phyloP scores from a whole-genome alignment of 2,329 filamentous ascomycete species.

The Coniella vitis region DNA sequence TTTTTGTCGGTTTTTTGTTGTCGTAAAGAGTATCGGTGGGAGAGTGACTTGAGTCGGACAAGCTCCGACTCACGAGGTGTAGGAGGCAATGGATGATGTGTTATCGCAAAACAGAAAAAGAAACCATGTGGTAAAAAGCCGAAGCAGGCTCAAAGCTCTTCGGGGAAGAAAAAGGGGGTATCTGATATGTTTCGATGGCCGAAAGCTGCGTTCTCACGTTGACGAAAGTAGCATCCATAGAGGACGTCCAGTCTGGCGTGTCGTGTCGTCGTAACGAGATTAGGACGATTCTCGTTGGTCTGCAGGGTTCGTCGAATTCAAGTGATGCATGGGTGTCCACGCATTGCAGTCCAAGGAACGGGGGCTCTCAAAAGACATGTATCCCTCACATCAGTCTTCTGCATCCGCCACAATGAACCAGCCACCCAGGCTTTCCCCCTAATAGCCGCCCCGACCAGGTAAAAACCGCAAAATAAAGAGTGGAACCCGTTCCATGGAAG shows the following conservation, averaged over 20 bases:
- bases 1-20: too few species aligned
- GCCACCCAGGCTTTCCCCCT: slow-evolving; percentile 1
- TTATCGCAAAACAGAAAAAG: slow-evolving; percentile 6
- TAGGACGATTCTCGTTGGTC: slow-evolving; percentile 18
- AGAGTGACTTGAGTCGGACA: slow-evolving; percentile 10
- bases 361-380: slow-evolving; percentile 1
- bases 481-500: slow-evolving; percentile 28
- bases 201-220: slow-evolving; percentile 10
- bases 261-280: slow-evolving; percentile 18
- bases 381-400: slow-evolving; percentile 16
- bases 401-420: slow-evolving; percentile 11
- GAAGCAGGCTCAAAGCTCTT: slow-evolving; percentile 6
- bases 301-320: slow-evolving; percentile 11
- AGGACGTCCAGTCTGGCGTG: slow-evolving; percentile 9
- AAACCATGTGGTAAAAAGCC: slow-evolving; percentile 1
- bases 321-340: slow-evolving; percentile 11
- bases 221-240: slow-evolving; percentile 10
- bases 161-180: slow-evolving; percentile 10
- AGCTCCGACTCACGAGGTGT: neutral
- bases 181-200: slow-evolving; percentile 16
- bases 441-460: slow-evolving; percentile 9
- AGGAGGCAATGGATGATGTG: slow-evolving; percentile 9
- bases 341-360: slow-evolving; percentile 6
- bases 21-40: slow-evolving; percentile 4
- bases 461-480: slow-evolving; percentile 21